phyloP scores from a whole-genome alignment of 805 yeast genomes.

The Wickerhamomyces alni region DNA sequence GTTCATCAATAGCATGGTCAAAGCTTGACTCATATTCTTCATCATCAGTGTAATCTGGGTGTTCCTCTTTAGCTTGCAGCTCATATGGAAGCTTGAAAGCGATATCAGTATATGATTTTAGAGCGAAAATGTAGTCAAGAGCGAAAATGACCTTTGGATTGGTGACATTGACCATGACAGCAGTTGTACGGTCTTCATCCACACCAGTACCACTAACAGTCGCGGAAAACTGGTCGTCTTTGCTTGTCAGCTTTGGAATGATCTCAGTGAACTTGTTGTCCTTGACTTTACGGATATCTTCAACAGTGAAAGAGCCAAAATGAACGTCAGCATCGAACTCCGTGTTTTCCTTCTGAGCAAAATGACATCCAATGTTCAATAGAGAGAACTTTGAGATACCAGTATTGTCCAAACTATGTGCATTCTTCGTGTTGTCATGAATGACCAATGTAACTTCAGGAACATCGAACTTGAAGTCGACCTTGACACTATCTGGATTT shows the following conservation, averaged over 20 bases:
- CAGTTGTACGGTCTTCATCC: conserved; percentile 34
- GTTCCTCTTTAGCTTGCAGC: neutral
- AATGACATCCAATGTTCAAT: conserved; percentile 46
- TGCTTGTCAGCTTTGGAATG: conserved; percentile 62
- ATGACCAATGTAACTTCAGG: conserved; percentile 60
- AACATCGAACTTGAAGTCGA: conserved; percentile 49
- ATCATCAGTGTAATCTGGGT: conserved; percentile 6
- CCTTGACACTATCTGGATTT: conserved; percentile 22
- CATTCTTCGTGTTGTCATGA: conserved; percentile 43
- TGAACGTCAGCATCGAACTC: conserved; percentile 55
- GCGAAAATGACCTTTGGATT: conserved; percentile 80
- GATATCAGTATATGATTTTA: conserved; percentile 55
- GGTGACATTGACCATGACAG: conserved; percentile 59
- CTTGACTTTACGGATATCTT: conserved; percentile 59
- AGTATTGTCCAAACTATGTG: conserved; percentile 29
- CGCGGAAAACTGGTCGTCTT: conserved; percentile 67
- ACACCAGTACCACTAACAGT: conserved; percentile 39
- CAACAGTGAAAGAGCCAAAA: conserved; percentile 68
- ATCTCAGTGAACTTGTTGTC: conserved; percentile 74
- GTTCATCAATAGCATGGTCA: conserved; percentile 8
- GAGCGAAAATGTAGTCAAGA: conserved; percentile 74
- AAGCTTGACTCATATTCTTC: conserved; percentile 10
- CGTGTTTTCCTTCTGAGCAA: conserved; percentile 47
- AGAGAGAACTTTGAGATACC: conserved; percentile 54
- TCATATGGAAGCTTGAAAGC: conserved; percentile 29